phyloP scores from a whole-genome alignment of 768 basidiomycete species.

The Albatrellus ellisii region DNA sequence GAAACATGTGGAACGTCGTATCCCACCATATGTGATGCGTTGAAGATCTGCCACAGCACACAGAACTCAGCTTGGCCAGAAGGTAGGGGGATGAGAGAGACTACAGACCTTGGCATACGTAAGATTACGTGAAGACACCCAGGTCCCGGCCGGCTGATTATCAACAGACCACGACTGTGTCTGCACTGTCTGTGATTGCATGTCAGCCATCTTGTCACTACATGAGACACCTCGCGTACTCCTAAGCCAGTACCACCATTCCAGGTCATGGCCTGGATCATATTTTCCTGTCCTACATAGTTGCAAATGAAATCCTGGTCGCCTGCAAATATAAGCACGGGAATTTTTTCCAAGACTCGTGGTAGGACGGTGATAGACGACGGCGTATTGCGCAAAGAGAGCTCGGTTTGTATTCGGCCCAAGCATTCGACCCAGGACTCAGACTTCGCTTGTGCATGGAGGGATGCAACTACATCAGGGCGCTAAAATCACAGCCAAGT shows the following conservation, averaged over 20 bases:
- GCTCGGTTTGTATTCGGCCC: slow-evolving; percentile 44
- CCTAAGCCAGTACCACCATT: slow-evolving; percentile 74
- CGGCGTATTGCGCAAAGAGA: slow-evolving; percentile 40
- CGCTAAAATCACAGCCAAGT: slow-evolving; percentile 44
- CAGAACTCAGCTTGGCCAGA: background rate
- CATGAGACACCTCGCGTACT: slow-evolving; percentile 31
- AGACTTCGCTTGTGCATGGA: slow-evolving; percentile 70
- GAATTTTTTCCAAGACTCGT: slow-evolving; percentile 60
- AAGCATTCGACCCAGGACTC: slow-evolving; percentile 86
- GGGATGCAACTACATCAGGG: slow-evolving; percentile 61
- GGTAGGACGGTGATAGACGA: slow-evolving; percentile 74
- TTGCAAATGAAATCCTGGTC: slow-evolving; percentile 98
- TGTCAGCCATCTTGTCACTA: slow-evolving; percentile 1
- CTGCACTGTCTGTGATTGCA: slow-evolving; percentile 38
- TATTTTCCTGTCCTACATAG: slow-evolving; percentile 78
- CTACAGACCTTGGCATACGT: slow-evolving; percentile 83
- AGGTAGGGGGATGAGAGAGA: background rate
- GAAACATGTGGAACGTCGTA: slow-evolving; percentile 77
- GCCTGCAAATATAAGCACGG: slow-evolving; percentile 85
- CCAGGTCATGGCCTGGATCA: slow-evolving; percentile 80
- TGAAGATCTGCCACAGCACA: slow-evolving; percentile 48
- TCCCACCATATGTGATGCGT: slow-evolving; percentile 94
- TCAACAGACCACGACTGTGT: slow-evolving; percentile 69
- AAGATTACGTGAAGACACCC: slow-evolving; percentile 81
- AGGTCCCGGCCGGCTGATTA: slow-evolving; percentile 70